Percentiles rank a stretch among this genome's conserved stretches.
phyloP scores from a whole-genome alignment of 2,329 filamentous ascomycete species.

The Colletotrichum sp. region DNA sequence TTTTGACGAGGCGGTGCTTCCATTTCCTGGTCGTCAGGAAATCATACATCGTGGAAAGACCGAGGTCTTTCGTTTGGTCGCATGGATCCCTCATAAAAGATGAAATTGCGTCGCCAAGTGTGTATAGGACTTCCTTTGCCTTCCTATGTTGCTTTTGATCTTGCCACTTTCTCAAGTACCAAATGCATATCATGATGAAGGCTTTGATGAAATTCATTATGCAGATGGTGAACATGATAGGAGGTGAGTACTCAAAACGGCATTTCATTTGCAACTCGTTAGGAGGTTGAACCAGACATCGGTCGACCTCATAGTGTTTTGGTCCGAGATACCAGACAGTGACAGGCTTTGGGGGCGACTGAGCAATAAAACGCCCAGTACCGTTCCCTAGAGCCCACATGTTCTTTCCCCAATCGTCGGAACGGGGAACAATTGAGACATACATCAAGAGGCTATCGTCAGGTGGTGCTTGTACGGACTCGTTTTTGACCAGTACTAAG shows the following conservation, averaged over 20 bases:
- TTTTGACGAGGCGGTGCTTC: not conserved
- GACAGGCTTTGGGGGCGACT: not conserved
- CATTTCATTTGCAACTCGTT: not conserved
- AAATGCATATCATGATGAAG: not conserved
- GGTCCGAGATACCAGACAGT: not conserved
- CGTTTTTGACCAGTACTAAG: not conserved
- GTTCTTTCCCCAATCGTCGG: not conserved
- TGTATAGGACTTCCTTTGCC: not conserved
- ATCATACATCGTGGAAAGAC: not conserved
- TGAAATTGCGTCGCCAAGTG: not conserved
- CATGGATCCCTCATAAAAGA: not conserved
- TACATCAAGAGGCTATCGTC: not conserved
- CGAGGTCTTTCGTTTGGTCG: not conserved
- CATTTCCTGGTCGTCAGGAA: not conserved
- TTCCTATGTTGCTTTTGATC: not conserved
- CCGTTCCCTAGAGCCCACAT: slow-evolving; percentile 1
- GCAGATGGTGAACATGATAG: not conserved
- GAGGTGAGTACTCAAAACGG: not conserved
- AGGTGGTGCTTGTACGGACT: not conserved
- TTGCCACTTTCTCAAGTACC: not conserved
- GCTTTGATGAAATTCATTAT: not conserved
- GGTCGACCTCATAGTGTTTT: not conserved
- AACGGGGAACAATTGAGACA: not conserved
- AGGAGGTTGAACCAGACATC: not conserved
- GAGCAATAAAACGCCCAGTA: not conserved